Conservation (phyloP, 2,329 filamentous ascomycete species). For the Fonsecaea erecta region DNA sequence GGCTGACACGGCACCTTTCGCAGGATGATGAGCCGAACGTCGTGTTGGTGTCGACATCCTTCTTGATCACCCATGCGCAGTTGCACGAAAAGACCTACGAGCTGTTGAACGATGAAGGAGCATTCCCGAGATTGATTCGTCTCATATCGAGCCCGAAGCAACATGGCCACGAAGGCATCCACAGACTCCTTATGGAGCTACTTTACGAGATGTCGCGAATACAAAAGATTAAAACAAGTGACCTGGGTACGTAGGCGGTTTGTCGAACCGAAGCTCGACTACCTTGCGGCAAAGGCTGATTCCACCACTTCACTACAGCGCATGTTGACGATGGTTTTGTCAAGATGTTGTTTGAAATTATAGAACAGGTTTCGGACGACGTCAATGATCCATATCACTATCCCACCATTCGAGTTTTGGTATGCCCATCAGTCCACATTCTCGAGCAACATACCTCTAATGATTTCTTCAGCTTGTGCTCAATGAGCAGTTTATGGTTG, state of each 20-base stretch:
- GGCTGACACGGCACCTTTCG: conserved; percentile 20
- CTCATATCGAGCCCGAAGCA: conserved; percentile 69
- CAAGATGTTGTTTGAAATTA: conserved; percentile 79
- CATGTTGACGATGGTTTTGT: conserved; percentile 77
- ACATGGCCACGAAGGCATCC: conserved; percentile 71
- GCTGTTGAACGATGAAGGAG: conserved; percentile 83
- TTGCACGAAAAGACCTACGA: conserved; percentile 77
- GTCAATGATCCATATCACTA: conserved; percentile 94
- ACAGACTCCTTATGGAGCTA: conserved; percentile 81
- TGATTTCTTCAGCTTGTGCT: conserved; percentile 71
- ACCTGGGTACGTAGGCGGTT: conserved; percentile 64
- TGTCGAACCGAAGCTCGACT: not conserved
- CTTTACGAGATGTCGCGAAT: conserved; percentile 97
- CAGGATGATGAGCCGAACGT: conserved; percentile 82
- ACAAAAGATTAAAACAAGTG: conserved; percentile 75
- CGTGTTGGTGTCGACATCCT: conserved; percentile 80
- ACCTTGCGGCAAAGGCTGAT: conserved; percentile 1
- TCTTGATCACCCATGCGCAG: conserved; percentile 86
- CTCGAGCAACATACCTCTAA: conserved; percentile 33
- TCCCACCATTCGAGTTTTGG: conserved; percentile 87
- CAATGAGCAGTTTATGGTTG: conserved; percentile 98
- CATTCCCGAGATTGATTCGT: conserved; percentile 81
- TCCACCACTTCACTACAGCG: conserved; percentile 43
- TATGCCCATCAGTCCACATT: conserved; percentile 52
- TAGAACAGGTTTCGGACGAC: conserved; percentile 86